Percentiles rank a stretch among this genome's conserved stretches.
Evolutionary conservation across 2,329 filamentous ascomycete species (phyloP).

Genomic region (Cytospora leucostoma): DNA sequence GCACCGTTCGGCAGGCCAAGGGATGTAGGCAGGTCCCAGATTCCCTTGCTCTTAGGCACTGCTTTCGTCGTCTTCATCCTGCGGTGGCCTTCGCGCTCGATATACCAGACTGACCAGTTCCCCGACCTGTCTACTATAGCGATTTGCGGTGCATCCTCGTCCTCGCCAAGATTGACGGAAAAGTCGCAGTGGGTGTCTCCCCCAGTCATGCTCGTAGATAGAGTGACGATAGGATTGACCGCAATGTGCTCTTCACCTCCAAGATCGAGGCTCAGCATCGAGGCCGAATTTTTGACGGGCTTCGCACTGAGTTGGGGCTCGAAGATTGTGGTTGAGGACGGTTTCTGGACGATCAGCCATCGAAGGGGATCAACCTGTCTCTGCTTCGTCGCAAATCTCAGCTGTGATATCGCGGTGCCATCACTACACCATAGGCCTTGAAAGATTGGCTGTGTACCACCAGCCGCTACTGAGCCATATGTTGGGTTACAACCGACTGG

Average conservation of each 20-base stretch:
- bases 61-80: constrained; percentile 39
- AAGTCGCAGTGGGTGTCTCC: constrained; percentile 62
- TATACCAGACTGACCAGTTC: constrained; percentile 68
- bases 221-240: constrained; percentile 54
- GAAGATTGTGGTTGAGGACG: constrained; percentile 53
- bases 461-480: neutral
- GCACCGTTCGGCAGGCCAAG: constrained; percentile 35
- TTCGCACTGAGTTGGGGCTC: constrained; percentile 51
- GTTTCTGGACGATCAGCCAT: constrained; percentile 58
- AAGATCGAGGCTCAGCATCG: constrained; percentile 29
- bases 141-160: constrained; percentile 58
- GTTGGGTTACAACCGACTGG: constrained; percentile 2
- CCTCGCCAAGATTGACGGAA: constrained; percentile 59
- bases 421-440: constrained; percentile 58
- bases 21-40: constrained; percentile 26
- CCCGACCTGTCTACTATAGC: constrained; percentile 66
- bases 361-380: constrained; percentile 43
- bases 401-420: constrained; percentile 49
- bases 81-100: constrained; percentile 43
- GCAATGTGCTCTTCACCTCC: constrained; percentile 52
- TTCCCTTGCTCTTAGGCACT: constrained; percentile 30
- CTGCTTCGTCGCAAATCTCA: constrained; percentile 50
- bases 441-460: constrained; percentile 11
- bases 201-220: constrained; percentile 56
- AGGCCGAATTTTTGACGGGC: constrained; percentile 35